These are phyloP conservation scores for Trichoderma koningii DNA, from an alignment of 2,329 filamentous ascomycete species.

Conservation along the genomic window DNA sequence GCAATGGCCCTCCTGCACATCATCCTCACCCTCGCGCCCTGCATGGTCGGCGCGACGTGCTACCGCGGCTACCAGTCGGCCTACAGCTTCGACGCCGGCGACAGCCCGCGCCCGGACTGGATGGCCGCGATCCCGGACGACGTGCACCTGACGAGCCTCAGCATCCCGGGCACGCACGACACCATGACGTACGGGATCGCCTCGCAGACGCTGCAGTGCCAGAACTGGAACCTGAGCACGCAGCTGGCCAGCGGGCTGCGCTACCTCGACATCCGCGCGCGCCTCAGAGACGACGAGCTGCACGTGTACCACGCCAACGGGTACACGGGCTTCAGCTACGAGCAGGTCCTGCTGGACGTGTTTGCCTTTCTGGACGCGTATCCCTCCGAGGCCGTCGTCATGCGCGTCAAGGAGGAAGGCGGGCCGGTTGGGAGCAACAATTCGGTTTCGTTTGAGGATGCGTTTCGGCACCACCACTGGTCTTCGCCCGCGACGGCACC, in stretches of 20 bases:
- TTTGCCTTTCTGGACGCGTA: conserved; percentile 49
- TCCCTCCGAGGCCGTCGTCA: conserved; percentile 50
- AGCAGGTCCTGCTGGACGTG: conserved; percentile 47
- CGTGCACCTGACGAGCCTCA: conserved; percentile 46
- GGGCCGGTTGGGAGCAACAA: conserved; percentile 40
- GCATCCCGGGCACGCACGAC: conserved; percentile 56
- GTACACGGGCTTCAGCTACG: conserved; percentile 49
- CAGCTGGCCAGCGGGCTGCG: conserved; percentile 52
- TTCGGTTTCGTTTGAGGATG: conserved; percentile 48
- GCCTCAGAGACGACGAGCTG: conserved; percentile 47
- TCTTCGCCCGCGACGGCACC: conserved; percentile 40
- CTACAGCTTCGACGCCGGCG: conserved; percentile 48
- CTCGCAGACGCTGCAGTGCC: conserved; percentile 46
- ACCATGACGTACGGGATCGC: conserved; percentile 51
- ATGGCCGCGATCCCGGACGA: conserved; percentile 48
- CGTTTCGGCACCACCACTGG: conserved; percentile 47
- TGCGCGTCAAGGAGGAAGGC: conserved; percentile 55
- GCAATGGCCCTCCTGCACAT: conserved; percentile 35
- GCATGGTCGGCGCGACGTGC: conserved; percentile 35
- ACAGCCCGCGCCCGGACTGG: conserved; percentile 43
- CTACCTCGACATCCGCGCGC: conserved; percentile 53
- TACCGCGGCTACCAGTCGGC: conserved; percentile 37
- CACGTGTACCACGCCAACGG: conserved; percentile 51
- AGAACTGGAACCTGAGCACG: conserved; percentile 48
- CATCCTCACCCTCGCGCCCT: conserved; percentile 35